Base-by-base conservation (phyloP, 768 basidiomycete species). In the Dentipellis sp. region DNA sequence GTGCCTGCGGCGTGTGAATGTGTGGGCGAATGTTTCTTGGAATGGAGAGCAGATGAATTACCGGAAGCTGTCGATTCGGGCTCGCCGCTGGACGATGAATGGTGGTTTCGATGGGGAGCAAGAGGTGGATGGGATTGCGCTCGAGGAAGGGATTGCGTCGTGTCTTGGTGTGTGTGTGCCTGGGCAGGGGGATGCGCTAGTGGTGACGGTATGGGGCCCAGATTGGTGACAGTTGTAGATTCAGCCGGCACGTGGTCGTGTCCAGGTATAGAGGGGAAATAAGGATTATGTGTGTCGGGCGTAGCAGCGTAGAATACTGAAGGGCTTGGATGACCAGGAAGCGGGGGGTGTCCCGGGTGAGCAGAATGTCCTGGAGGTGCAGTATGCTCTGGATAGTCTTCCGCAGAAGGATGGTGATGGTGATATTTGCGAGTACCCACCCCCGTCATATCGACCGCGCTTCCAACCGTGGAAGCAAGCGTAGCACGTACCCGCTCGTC, bases 371-470 rank as follows among this genome's bases (percentile, higher is more conserved):
- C 42, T 45, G n/a, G n/a, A n/a, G n/a, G n/a, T n/a, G 42, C 19
- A 45, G 42, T 3, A 29, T 29, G 29, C 6, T 6, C 42, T 45
- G 42, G 42, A 17, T 45, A 45, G n/a, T 19, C 40, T 59, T 17
- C 59, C 60, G 19, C 67, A 65, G 4, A 64, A 45, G 35, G 54
- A 42, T 35, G 65, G 10, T 62, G 48, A 11, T 53, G 61, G 22
- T 53, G 56, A 51, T 61, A 63, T 12, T 58, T 62, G 37, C 61
- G 65, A 6, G 74, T 69, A 34, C 86, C 86, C 29, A 88, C 60
- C 11, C 86, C 86, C 11, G 84, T 87, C 81, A 87, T 83, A 60
- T 87, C 78, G 36, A 69, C 74, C 47, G 68, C 72, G 48, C 70
- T 74, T 19, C 79, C 75, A 29, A 86, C 73, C 12, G 74, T 75